Evolutionary conservation across 2,329 filamentous ascomycete species (phyloP), one percentile per base, ranked within the genome.

Genomic region (Tolypocladium tundrense): DNA sequence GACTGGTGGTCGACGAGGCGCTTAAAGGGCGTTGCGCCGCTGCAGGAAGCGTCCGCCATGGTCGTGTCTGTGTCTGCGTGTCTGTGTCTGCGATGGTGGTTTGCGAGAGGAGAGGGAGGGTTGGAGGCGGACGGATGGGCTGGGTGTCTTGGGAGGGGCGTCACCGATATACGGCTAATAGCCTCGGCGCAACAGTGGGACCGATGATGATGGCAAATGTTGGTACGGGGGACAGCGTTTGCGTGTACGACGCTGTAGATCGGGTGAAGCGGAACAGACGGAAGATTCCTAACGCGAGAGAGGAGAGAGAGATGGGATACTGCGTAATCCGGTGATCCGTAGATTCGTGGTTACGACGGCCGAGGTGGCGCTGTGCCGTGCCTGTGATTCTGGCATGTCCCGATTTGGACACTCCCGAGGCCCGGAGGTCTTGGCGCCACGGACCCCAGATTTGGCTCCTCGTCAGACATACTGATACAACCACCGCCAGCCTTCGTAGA

Each of bases 11-110:
- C 73, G 24, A 74, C 64, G 48, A 77, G 68, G 14, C 69, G 71
- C 67, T 77, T 77, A 57, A 77, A 76, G 41, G 75, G 74, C 54
- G 72, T 73, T 2, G 69, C 68, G 40, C 73, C 74, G 60, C 73
- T 74, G 60, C 75, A 77, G 11, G 74, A 73, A 57, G 69, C 68
- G 56, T 76, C 73, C 42, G 73, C 69, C 75, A 77, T 77, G 57
- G 33, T 54, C n/a, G 57, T 21, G 39, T 33, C 54, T 53, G 3
- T 31, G 27, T 27, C 2, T 11, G 10, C 10, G 11, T 11, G 35
- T 37, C 35, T 35, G 45, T 35, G 45, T 11, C 27, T 19, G 48
- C 48, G 45, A 14, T 8, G 16, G 27, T 14, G 27, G 9, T n/a
- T 24, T 13, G 35, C 43, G 27, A 13, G 31, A 52, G 24, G 40